A percentile compares a stretch with the other conserved stretches of the same genome.
These are phyloP conservation scores for Hypericum perforatum DNA, from an alignment of 345 rosid genomes.

Conservation along the genomic window DNA sequence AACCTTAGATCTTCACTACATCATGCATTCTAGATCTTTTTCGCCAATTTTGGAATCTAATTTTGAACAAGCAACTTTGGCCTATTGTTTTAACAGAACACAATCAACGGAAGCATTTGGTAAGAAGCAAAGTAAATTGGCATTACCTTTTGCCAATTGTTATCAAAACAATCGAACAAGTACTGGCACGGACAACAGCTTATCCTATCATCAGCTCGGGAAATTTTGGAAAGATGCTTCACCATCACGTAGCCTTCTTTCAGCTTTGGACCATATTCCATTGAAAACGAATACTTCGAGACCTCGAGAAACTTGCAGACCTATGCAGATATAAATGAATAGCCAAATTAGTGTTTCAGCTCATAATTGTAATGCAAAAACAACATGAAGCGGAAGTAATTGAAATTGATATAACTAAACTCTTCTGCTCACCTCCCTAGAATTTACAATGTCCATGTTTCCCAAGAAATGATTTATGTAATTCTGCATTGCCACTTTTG, in stretches of 20 bases:
- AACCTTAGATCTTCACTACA: too few species aligned
- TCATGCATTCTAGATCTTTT: too few species aligned
- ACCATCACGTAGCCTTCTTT: constrained; percentile 84
- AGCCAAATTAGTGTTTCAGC: neutral
- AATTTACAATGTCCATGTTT: constrained; percentile 74
- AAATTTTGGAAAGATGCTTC: constrained; percentile 43
- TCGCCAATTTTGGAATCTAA: too few species aligned
- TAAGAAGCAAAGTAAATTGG: neutral
- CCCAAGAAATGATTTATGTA: constrained; percentile 85
- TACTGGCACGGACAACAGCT: constrained; percentile 34
- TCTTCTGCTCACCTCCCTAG: constrained; percentile 51
- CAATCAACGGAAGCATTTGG: neutral
- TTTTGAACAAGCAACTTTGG: too few species aligned
- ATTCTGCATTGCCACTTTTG: constrained; percentile 79
- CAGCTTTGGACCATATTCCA: constrained; percentile 75
- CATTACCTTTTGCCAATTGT: constrained; percentile 63
- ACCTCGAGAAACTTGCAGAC: constrained; percentile 92
- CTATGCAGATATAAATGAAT: constrained; percentile 36
- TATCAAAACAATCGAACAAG: constrained; percentile 45
- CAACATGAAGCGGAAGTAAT: too few species aligned
- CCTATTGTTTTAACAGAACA: neutral
- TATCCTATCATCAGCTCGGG: constrained; percentile 16
- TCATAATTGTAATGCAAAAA: too few species aligned
- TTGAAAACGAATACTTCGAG: constrained; percentile 68
- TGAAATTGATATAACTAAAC: neutral